Percentiles rank a stretch among this genome's conserved stretches.
Conservation (phyloP, 306 rosid genomes). For the Cicer cuneatum region DNA sequence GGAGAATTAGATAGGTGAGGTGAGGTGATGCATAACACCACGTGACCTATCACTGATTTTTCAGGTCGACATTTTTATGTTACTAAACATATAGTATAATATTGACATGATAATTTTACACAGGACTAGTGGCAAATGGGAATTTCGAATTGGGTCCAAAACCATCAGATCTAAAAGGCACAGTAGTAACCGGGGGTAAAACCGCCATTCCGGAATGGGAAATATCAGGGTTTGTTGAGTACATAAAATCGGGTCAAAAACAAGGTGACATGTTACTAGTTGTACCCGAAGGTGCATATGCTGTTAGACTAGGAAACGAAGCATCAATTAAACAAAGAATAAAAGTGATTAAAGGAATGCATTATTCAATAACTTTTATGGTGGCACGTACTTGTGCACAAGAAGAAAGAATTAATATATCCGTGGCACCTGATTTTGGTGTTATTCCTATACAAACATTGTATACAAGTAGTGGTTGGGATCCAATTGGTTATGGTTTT, state of each 20-base stretch:
- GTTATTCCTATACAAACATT: conserved; percentile 87
- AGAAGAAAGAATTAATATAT: conserved; percentile 75
- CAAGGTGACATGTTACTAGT: conserved; percentile 99
- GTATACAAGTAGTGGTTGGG: conserved; percentile 94
- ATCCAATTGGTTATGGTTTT: conserved; percentile 85
- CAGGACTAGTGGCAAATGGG: conserved; percentile 82
- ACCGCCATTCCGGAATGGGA: conserved; percentile 82
- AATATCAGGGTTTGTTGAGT: conserved; percentile 81
- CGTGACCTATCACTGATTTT: neutral
- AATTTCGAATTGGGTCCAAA: conserved; percentile 81
- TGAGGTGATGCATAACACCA: conserved; percentile 5
- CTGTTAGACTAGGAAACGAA: conserved; percentile 91
- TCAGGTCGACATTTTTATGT: neutral
- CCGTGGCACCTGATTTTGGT: conserved; percentile 82
- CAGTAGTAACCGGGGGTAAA: conserved; percentile 69
- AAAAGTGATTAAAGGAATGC: conserved; percentile 68
- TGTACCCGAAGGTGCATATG: conserved; percentile 92
- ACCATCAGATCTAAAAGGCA: conserved; percentile 67
- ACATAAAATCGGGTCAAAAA: conserved; percentile 89
- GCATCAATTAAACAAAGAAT: conserved; percentile 77
- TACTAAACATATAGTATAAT: too few relatives aligned
- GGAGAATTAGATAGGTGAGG: conserved; percentile 11
- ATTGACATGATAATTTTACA: too few relatives aligned
- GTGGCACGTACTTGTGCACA: conserved; percentile 98
- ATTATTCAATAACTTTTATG: conserved; percentile 79